Evolutionary conservation across 495 filamentous ascomycete genomes (phyloP), one percentile per base, ranked within the genome.

Genomic region (Endocarpon pusillum): DNA sequence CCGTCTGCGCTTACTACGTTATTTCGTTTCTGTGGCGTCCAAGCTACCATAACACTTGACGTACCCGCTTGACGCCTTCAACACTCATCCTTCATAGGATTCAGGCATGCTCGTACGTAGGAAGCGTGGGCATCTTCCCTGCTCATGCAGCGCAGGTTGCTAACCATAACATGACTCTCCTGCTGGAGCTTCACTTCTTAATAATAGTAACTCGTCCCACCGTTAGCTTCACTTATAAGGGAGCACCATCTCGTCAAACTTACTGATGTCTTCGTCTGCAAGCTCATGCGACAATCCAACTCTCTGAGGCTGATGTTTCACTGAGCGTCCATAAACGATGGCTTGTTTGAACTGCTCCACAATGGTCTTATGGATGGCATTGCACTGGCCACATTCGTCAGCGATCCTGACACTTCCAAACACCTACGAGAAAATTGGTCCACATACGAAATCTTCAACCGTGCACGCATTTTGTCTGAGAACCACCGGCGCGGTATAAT

Each of bases 251-350:
- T 2, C 20, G 32, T 33, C 33, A 33, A 34, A 70, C 77, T 60
- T 68, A 93, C 87, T 81, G 54, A 97, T 93, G 59, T 97, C 89
- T 59, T 96, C 89, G 56, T 97, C 89, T 31, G 71, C 80, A 45
- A 97, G 65, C 64, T 93, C 81, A 55, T 97, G 89, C 15, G 73
- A 58, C 38, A 97, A 67, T 36, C 89, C 89, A 39, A 97, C 89
- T 40, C 84, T 71, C 61, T 96, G 91, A 41, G 89, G 89, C 59
- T 97, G 89, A 62, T 97, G 89, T 68, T 94, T 96, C 23, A 97
- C 89, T 25, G 85, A 94, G 45, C 83, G 83, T 33, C 89, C 89
- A 57, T 96, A 97, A 30, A 97, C 89, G 54, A 97, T 75, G 12
- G 89, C 89, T 21, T 73, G 66, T 61, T 84, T 89, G 69, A 97